Percentiles rank a stretch among this genome's conserved stretches.
phyloP scores from a whole-genome alignment of 2,329 filamentous ascomycete species.

The Bipolaris victoriae region DNA sequence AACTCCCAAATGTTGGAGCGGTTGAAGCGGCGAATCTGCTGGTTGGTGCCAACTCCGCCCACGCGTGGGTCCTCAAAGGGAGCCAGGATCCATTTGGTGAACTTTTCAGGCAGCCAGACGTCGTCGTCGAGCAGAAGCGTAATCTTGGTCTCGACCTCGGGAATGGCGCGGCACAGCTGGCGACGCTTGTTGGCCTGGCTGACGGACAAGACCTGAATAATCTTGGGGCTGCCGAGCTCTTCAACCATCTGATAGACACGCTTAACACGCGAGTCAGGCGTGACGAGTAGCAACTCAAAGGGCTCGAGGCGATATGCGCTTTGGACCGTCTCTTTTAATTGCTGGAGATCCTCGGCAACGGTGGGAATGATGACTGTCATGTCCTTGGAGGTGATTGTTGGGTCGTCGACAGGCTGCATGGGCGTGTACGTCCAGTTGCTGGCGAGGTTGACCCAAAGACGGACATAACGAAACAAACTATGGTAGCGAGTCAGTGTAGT shows the following conservation, averaged over 20 bases:
- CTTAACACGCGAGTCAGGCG: slow-evolving; percentile 78
- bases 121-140: slow-evolving; percentile 96
- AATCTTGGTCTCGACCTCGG: slow-evolving; percentile 80
- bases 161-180: slow-evolving; percentile 90
- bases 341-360: slow-evolving; percentile 84
- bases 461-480: slow-evolving; percentile 86
- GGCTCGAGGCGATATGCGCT: slow-evolving; percentile 76
- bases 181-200: slow-evolving; percentile 92
- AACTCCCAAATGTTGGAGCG: slow-evolving; percentile 78
- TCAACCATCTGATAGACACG: slow-evolving; percentile 67
- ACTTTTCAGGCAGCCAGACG: slow-evolving; percentile 85
- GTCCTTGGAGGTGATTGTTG: slow-evolving; percentile 79
- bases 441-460: slow-evolving; percentile 81
- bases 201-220: slow-evolving; percentile 76
- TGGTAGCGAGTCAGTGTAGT: slow-evolving; percentile 31
- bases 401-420: slow-evolving; percentile 79
- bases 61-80: slow-evolving; percentile 85
- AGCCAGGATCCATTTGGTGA: slow-evolving; percentile 89
- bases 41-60: slow-evolving; percentile 90
- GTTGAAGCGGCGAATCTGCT: slow-evolving; percentile 76
- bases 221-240: slow-evolving; percentile 55
- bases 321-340: slow-evolving; percentile 79
- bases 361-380: slow-evolving; percentile 95
- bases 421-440: slow-evolving; percentile 82
- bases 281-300: slow-evolving; percentile 80